Conservation (phyloP, 2,329 filamentous ascomycete species). For the Ophiostoma quercus region DNA sequence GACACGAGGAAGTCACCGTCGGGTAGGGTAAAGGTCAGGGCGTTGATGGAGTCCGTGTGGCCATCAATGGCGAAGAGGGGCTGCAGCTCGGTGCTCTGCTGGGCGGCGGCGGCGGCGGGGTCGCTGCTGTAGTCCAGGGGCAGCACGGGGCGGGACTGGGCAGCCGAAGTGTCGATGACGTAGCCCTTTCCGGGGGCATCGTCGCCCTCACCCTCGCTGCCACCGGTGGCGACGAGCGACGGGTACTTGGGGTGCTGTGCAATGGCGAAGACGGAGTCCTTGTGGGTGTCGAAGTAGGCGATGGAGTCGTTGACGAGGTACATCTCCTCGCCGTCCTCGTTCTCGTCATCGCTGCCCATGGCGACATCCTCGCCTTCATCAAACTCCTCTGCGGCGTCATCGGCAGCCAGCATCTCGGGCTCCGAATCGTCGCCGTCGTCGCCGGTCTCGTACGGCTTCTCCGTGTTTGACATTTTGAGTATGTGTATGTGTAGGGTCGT, state of each 20-base stretch:
- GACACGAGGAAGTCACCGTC: conserved; percentile 79
- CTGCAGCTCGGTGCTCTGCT: conserved; percentile 51
- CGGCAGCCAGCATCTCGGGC: conserved; percentile 67
- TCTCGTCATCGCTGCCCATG: conserved; percentile 30
- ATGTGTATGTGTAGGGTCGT: neutral
- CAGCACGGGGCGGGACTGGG: conserved; percentile 61
- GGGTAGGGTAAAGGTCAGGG: conserved; percentile 77
- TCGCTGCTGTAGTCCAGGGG: conserved; percentile 69
- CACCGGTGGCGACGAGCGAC: conserved; percentile 79
- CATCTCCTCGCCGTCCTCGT: conserved; percentile 53
- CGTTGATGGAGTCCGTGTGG: conserved; percentile 86
- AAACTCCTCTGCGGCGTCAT: conserved; percentile 75
- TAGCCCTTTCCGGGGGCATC: conserved; percentile 72
- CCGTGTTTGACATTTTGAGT: conserved; percentile 19
- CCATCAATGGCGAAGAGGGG: conserved; percentile 74
- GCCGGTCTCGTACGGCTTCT: conserved; percentile 38
- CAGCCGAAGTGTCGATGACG: conserved; percentile 69
- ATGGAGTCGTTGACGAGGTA: conserved; percentile 84
- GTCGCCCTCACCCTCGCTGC: conserved; percentile 56
- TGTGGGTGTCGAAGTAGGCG: conserved; percentile 86
- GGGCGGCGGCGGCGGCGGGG: conserved; percentile 45
- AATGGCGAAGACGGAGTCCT: conserved; percentile 90
- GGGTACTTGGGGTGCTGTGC: conserved; percentile 81
- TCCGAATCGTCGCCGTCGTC: conserved; percentile 48
- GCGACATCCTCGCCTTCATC: conserved; percentile 50